Evolutionary conservation across 164 flowering plant genomes (phyloP).

Genomic region (Nymphaea colorata): DNA sequence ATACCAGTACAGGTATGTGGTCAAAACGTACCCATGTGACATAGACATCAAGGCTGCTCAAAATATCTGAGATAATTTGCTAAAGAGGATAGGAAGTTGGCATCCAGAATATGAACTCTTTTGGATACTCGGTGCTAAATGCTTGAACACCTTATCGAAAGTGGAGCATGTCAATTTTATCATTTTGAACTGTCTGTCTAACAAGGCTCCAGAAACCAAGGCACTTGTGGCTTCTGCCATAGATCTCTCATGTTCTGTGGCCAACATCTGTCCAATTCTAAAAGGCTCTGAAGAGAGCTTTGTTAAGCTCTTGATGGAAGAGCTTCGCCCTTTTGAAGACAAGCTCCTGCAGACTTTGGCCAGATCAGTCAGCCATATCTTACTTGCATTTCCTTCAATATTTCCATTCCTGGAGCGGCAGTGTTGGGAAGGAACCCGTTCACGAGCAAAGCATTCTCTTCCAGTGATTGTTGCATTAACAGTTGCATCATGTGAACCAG

Average conservation of each 20-base stretch:
- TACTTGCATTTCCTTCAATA: constrained; percentile 42
- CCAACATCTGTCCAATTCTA: constrained; percentile 47
- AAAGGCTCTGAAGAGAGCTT: constrained; percentile 59
- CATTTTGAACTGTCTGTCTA: constrained; percentile 30
- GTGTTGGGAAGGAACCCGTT: constrained; percentile 75
- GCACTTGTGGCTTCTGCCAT: constrained; percentile 25
- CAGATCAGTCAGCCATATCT: constrained; percentile 45
- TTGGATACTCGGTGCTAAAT: constrained; percentile 44
- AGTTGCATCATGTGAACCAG: constrained; percentile 25
- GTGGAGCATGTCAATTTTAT: constrained; percentile 52
- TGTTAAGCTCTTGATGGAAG: constrained; percentile 26
- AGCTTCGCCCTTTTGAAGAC: constrained; percentile 21
- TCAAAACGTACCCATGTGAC: too few species aligned
- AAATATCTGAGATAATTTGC: constrained; percentile 30
- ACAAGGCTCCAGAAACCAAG: constrained; percentile 15
- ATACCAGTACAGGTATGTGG: constrained; percentile 6
- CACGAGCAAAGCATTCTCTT: constrained; percentile 72
- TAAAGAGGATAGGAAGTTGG: constrained; percentile 37
- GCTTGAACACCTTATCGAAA: constrained; percentile 50
- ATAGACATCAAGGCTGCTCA: constrained; percentile 20
- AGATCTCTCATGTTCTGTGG: constrained; percentile 48
- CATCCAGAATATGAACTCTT: constrained; percentile 58
- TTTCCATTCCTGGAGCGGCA: constrained; percentile 50
- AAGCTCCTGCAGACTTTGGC: constrained; percentile 51
- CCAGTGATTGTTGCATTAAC: constrained; percentile 55